Conservation (phyloP, 129 eudicot species). For the Kitagawia praeruptora region DNA sequence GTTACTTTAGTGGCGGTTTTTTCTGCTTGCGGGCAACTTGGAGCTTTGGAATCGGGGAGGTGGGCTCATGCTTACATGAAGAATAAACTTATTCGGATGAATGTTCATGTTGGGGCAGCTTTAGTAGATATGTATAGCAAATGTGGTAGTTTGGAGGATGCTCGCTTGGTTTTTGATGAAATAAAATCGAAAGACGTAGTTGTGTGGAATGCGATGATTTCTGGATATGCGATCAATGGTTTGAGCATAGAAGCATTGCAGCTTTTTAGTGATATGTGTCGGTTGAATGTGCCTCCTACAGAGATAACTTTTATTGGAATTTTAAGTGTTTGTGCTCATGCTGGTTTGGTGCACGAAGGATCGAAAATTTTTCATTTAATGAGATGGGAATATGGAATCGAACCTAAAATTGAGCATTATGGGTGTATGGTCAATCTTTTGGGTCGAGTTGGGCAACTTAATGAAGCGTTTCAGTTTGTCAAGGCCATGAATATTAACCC, state of each 20-base stretch:
- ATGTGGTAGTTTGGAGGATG: conserved; percentile 73
- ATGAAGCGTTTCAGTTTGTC: conserved; percentile 60
- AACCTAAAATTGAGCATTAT: conserved; percentile 68
- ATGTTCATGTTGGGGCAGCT: conserved; percentile 60
- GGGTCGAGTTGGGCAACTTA: conserved; percentile 66
- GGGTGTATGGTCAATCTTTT: conserved; percentile 91
- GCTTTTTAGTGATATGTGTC: conserved; percentile 39
- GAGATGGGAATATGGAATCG: conserved; percentile 32
- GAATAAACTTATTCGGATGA: conserved; percentile 18
- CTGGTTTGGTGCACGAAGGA: conserved; percentile 62
- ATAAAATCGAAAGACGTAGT: conserved; percentile 48
- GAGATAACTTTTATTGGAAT: conserved; percentile 65
- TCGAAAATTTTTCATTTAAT: conserved; percentile 40
- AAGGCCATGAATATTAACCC: conserved; percentile 35
- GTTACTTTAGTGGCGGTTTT: conserved; percentile 55
- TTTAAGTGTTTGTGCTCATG: conserved; percentile 74
- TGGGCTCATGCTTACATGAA: conserved; percentile 69
- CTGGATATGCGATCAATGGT: conserved; percentile 71
- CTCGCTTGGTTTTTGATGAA: conserved; percentile 41
- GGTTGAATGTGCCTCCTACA: conserved; percentile 29
- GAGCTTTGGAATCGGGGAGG: conserved; percentile 63
- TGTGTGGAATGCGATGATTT: conserved; percentile 73
- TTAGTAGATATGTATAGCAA: conserved; percentile 75
- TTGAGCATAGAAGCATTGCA: conserved; percentile 41
- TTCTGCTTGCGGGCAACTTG: conserved; percentile 77